phyloP scores from a whole-genome alignment of 495 filamentous ascomycete genomes.

The Staphylotrichum longicolle region DNA sequence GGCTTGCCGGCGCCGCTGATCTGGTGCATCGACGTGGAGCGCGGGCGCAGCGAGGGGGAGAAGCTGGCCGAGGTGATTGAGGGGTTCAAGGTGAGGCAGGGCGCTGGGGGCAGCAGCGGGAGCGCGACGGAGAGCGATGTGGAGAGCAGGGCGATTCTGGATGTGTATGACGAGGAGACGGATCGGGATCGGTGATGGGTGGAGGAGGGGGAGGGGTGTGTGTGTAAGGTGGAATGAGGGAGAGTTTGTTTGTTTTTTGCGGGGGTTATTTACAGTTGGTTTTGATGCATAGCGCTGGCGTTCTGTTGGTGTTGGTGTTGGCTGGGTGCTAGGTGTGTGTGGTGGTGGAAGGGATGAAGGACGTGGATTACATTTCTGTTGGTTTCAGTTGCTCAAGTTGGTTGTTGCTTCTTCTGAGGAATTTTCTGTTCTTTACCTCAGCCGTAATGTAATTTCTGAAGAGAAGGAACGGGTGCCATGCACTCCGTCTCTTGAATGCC shows the following conservation, averaged over 20 bases:
- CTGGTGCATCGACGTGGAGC: conserved; percentile 81
- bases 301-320: conserved; percentile 22
- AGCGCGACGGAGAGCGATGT: conserved; percentile 30
- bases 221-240: background rate
- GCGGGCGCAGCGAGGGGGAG: conserved; percentile 75
- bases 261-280: background rate
- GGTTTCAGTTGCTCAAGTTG: background rate
- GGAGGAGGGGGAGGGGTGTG: background rate
- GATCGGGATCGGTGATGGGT: conserved; percentile 24
- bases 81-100: conserved; percentile 40
- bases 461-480: too few species aligned
- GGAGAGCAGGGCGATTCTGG: conserved; percentile 37
- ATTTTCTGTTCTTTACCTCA: too few species aligned
- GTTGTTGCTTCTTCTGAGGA: too few species aligned
- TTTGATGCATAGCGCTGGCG: conserved; percentile 46
- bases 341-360: background rate
- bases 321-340: background rate
- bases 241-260: background rate
- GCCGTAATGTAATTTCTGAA: too few species aligned
- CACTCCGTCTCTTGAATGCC: too few species aligned
- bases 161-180: conserved; percentile 36
- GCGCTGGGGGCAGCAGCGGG: conserved; percentile 4
- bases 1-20: conserved; percentile 81
- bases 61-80: conserved; percentile 68
- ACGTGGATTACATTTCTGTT: background rate